Conservation (phyloP, 2,329 filamentous ascomycete genomes). For the Ophiocordyceps polyrhachis-furcata region DNA sequence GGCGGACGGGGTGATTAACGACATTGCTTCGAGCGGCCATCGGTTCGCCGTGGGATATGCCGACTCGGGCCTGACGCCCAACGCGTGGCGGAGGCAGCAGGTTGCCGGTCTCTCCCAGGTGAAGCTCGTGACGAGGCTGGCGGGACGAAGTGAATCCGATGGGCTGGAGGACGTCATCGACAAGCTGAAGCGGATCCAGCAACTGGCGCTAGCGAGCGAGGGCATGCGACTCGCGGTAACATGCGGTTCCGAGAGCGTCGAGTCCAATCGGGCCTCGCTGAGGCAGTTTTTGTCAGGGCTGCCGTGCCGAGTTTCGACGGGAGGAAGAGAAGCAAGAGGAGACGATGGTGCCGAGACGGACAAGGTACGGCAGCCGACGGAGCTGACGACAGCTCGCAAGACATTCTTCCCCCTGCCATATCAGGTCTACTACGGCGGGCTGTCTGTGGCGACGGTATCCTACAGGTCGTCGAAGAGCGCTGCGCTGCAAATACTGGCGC, state of each 20-base stretch:
- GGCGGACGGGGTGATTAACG: constrained; percentile 77
- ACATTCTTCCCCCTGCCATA: constrained; percentile 90
- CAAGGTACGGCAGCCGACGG: background rate
- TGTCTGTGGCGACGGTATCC: constrained; percentile 65
- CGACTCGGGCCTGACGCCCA: constrained; percentile 56
- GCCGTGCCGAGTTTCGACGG: constrained; percentile 1
- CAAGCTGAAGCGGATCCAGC: constrained; percentile 74
- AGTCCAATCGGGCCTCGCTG: constrained; percentile 51
- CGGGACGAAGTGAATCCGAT: constrained; percentile 50
- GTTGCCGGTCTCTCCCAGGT: constrained; percentile 83
- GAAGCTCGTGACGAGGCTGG: constrained; percentile 62
- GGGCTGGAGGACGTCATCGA: constrained; percentile 55
- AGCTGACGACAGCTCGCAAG: constrained; percentile 36
- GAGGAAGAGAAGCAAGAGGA: constrained; percentile 17
- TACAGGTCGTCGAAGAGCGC: constrained; percentile 62
- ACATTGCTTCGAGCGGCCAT: constrained; percentile 80
- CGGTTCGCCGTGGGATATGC: constrained; percentile 70
- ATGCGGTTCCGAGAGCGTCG: constrained; percentile 57
- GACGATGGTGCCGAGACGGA: constrained; percentile 9
- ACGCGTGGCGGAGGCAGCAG: constrained; percentile 60
- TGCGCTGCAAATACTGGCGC: constrained; percentile 70
- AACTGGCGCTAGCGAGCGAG: constrained; percentile 50
- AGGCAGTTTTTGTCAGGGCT: constrained; percentile 43
- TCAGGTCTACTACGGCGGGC: constrained; percentile 86
- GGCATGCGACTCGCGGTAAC: constrained; percentile 67